Evolutionary conservation across 2,329 filamentous ascomycete species (phyloP).

Genomic region (Fusarium heterosporum): DNA sequence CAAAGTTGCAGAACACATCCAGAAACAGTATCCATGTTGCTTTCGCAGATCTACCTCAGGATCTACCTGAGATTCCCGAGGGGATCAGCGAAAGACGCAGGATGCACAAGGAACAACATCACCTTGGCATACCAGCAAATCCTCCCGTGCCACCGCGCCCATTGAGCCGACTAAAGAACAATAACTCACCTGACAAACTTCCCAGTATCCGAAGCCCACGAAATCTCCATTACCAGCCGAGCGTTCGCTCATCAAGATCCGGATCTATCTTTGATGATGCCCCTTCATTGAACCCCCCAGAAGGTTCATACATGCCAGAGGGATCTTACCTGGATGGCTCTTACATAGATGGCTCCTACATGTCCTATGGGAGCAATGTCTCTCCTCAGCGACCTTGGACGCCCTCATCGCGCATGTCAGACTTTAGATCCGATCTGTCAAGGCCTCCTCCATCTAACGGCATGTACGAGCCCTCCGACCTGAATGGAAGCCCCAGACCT

Average conservation of each 20-base stretch:
- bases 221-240: conserved; percentile 62
- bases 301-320: conserved; percentile 58
- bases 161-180: conserved; percentile 41
- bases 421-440: conserved; percentile 60
- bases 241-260: conserved; percentile 60
- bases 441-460: conserved; percentile 77
- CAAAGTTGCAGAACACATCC: conserved; percentile 63
- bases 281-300: conserved; percentile 70
- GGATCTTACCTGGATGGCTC: not conserved
- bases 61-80: conserved; percentile 64
- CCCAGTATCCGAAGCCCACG: conserved; percentile 59
- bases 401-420: conserved; percentile 60
- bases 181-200: conserved; percentile 56
- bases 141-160: conserved; percentile 34
- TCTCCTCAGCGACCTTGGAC: conserved; percentile 71
- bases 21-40: conserved; percentile 50
- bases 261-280: conserved; percentile 67
- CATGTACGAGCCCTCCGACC: conserved; percentile 85
- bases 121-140: conserved; percentile 34
- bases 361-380: conserved; percentile 62
- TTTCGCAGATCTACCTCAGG: conserved; percentile 52
- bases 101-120: conserved; percentile 47
- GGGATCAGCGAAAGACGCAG: conserved; percentile 57
- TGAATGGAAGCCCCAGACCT: conserved; percentile 90
- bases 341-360: conserved; percentile 62